Evolutionary conservation across 2,329 filamentous ascomycete species (phyloP).

Genomic region (Ceratocystis albifundus): DNA sequence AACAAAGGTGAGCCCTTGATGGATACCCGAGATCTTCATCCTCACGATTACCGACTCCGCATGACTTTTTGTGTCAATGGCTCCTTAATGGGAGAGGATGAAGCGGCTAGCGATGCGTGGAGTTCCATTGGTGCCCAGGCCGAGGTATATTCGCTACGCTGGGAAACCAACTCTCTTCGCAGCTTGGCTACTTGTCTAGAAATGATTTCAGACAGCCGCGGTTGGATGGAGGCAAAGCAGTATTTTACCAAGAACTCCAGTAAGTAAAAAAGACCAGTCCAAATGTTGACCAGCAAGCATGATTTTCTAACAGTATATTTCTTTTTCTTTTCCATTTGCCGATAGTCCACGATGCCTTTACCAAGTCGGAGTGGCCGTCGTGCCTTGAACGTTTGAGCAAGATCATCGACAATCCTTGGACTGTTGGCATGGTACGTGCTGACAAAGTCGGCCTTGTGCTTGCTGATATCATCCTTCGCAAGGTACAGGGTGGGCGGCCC

Average conservation of each 20-base stretch:
- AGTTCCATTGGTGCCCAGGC: constrained; percentile 56
- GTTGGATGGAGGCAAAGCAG: constrained; percentile 60
- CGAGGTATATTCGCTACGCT: constrained; percentile 74
- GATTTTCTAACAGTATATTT: constrained; percentile 28
- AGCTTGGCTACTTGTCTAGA: constrained; percentile 70
- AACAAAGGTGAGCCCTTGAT: constrained; percentile 32
- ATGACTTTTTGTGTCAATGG: constrained; percentile 76
- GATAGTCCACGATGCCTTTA: constrained; percentile 28
- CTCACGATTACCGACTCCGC: constrained; percentile 57
- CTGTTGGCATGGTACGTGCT: constrained; percentile 59
- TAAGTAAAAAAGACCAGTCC: constrained; percentile 29
- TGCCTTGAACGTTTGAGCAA: constrained; percentile 56
- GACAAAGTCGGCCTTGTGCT: constrained; percentile 62
- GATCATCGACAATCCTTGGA: constrained; percentile 73
- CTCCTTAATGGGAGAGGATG: constrained; percentile 61
- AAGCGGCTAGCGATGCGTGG: constrained; percentile 64
- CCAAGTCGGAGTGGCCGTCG: constrained; percentile 44
- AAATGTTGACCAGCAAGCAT: not conserved
- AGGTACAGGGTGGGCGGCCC: constrained; percentile 69
- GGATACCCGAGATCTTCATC: constrained; percentile 41
- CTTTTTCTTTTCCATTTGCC: constrained; percentile 38
- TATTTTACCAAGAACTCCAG: constrained; percentile 38
- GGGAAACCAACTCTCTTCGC: constrained; percentile 66
- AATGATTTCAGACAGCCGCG: constrained; percentile 63
- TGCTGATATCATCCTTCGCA: constrained; percentile 71